Conservation (phyloP, 1,284 basidiomycete species). For the Wallemia ichthyophaga region DNA sequence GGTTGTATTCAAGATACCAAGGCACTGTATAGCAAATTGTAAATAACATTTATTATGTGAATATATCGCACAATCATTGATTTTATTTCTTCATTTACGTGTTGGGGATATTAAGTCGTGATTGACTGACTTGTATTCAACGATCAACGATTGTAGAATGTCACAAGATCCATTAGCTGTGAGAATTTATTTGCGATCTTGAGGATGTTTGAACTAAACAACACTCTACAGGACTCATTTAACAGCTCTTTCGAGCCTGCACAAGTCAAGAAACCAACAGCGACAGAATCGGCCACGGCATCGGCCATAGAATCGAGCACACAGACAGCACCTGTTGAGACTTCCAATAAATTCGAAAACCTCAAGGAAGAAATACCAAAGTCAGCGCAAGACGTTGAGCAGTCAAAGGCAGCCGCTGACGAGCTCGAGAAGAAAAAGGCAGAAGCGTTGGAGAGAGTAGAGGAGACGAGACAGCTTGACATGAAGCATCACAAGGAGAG, state of each 20-base stretch:
- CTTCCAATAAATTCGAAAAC: not conserved
- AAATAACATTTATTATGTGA: not conserved
- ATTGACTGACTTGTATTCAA: not conserved
- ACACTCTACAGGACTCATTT: not conserved
- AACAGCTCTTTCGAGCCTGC: not conserved
- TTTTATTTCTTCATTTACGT: no score
- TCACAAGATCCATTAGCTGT: not conserved
- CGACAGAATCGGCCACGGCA: not conserved
- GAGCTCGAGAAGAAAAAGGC: not conserved
- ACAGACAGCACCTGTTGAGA: not conserved
- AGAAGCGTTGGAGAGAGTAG: not conserved
- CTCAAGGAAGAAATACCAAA: not conserved
- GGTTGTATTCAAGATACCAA: not conserved
- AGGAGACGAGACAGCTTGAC: not conserved
- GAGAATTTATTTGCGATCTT: not conserved
- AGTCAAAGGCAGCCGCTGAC: not conserved
- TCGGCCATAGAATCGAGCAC: no score
- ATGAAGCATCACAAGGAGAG: not conserved
- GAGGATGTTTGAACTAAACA: not conserved
- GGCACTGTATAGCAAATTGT: not conserved
- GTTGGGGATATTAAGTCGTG: not conserved
- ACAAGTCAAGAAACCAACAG: not conserved
- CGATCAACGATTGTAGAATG: not conserved
- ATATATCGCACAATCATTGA: not conserved
- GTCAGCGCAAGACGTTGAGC: not conserved